Evolutionary conservation across 768 basidiomycete species (phyloP), one percentile per base, ranked within the genome.

Genomic region (Tylopilus rubrobrunneus): DNA sequence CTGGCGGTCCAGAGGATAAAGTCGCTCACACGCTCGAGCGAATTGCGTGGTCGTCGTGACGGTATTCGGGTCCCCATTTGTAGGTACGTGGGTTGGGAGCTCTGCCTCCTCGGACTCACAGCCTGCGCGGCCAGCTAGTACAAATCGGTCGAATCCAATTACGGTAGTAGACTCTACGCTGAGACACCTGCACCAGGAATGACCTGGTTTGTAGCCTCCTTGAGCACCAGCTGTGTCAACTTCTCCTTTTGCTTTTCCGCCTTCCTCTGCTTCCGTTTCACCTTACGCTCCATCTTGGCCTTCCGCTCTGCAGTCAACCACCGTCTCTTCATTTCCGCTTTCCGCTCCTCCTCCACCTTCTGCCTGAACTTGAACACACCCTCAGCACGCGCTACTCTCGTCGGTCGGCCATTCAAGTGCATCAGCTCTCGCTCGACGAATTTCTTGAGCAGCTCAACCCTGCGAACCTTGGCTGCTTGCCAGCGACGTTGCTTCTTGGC

Each of bases 401-500:
- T 69, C 23, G 77, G 81, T 39, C 87, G 82, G 23, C 85, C 86
- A 49, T 80, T 77, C 59, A 85, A 66, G 53, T 83, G 70, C 54
- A 74, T 68, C 61, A 84, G 65, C 50, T 84, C 85, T 46, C 79
- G 76, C 7, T 73, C 67, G 43, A 84, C 72, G 58, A 81, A 80
- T 56, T 82, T 71, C 54, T 77, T 73, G 45, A 86, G 73, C 50
- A 87, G 71, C 19, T 70, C 67, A 42, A 77, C 73, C 63, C 76
- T 78, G 56, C 76, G 73, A 17, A 66, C 59, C 57, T 78, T 76
- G 58, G 76, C 78, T 5, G 74, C 75, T 67, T 87, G 81, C 86
- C 87, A 92, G 57, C 91, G 82, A 46, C 75, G 74, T 62, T 87
- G 84, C 67, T 88, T 91, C 76, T 89, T 91, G 9, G 89, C 87